These are phyloP conservation scores for Parietaria judaica DNA, from an alignment of 306 rosid species.

Conservation along the genomic window DNA sequence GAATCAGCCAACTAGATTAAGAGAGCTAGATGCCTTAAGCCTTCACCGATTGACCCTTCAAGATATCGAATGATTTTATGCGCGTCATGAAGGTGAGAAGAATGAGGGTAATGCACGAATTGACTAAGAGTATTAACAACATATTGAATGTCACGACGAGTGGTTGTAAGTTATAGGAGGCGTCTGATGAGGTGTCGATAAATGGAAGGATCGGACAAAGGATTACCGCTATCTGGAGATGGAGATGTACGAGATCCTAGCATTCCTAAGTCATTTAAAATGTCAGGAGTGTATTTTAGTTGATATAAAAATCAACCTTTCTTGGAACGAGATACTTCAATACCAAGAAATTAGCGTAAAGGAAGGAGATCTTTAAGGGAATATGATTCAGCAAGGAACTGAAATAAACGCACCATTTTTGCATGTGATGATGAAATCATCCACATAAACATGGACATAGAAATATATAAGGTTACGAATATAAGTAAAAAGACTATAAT, in stretches of 20 bases:
- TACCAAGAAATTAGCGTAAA: neutral
- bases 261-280: neutral
- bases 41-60: neutral
- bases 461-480: neutral
- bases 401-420: neutral
- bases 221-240: neutral
- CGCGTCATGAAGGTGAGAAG: neutral
- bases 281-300: slow-evolving; percentile 5
- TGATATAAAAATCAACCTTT: slow-evolving; percentile 1
- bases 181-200: neutral
- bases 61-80: neutral
- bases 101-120: neutral
- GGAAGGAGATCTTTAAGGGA: neutral
- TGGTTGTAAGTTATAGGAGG: neutral
- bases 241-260: slow-evolving; percentile 1
- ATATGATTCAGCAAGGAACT: neutral
- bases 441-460: neutral
- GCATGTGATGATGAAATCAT: neutral
- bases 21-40: neutral
- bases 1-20: neutral
- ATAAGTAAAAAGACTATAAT: slow-evolving; percentile 6
- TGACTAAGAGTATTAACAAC: slow-evolving; percentile 1
- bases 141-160: neutral
- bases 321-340: no score
- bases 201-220: neutral